Evolutionary conservation across 108 stramenopile genomes (phyloP).

Genomic region (Parietichytrium sp.): DNA sequence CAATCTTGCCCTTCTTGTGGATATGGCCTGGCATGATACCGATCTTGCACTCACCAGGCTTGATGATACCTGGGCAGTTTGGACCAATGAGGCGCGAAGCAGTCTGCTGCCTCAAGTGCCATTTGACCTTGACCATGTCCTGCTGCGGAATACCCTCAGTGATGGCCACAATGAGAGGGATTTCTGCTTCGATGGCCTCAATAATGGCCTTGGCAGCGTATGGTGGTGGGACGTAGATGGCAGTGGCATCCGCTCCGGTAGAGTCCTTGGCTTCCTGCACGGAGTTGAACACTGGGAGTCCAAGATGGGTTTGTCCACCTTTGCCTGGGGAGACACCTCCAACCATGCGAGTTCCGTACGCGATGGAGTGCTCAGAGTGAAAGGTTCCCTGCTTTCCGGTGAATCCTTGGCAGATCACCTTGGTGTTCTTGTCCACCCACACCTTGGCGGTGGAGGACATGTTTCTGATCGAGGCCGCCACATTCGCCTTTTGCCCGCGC

Average conservation of each 20-base stretch:
- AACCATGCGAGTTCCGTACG: conserved; percentile 97
- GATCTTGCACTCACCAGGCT: conserved; percentile 98
- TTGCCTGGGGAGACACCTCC: conserved; percentile 96
- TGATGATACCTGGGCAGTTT: conserved; percentile 99
- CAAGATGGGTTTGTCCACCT: conserved; percentile 86
- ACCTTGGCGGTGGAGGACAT: conserved; percentile 86
- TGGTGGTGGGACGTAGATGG: conserved; percentile 97
- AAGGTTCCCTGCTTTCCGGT: conserved; percentile 89
- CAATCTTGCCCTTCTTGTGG: conserved; percentile 90
- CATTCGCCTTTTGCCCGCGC: no score
- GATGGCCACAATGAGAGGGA: conserved; percentile 95
- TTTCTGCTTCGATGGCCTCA: conserved; percentile 87
- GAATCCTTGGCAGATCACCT: conserved; percentile 97
- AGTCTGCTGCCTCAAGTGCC: conserved; percentile 71
- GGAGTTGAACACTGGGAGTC: conserved; percentile 92
- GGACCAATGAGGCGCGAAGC: conserved; percentile 92
- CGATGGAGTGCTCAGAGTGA: conserved; percentile 79
- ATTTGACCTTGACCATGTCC: conserved; percentile 96
- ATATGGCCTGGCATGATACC: conserved; percentile 99
- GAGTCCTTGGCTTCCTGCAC: conserved; percentile 76
- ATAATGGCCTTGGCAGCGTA: conserved; percentile 89
- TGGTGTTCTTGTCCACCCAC: conserved; percentile 95
- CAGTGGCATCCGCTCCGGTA: conserved; percentile 93
- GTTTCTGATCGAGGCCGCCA: conserved; percentile 53
- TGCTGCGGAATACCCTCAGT: conserved; percentile 99